These are phyloP conservation scores for Pleurotus ostreatus DNA, from an alignment of 768 basidiomycete species.

Conservation along the genomic window DNA sequence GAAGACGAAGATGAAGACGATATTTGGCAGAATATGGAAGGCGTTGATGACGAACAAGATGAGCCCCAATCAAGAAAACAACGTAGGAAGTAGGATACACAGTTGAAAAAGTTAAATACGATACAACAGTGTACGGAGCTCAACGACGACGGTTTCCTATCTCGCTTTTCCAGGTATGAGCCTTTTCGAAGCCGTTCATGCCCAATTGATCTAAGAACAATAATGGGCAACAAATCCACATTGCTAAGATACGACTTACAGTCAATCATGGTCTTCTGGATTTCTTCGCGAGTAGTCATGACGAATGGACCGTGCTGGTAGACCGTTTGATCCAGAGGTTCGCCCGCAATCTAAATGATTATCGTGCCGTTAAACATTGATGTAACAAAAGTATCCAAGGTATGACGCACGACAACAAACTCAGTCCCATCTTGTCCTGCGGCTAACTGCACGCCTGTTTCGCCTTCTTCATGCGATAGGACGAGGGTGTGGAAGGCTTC, in stretches of 20 bases:
- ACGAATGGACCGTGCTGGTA: conserved; percentile 88
- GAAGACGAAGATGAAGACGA: conserved; percentile 46
- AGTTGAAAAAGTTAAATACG: conserved; percentile 2
- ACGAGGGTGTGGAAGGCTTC: conserved; percentile 78
- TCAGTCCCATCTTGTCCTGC: conserved; percentile 62
- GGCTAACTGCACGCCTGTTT: conserved; percentile 68
- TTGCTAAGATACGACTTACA: conserved; percentile 39
- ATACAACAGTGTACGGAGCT: neutral
- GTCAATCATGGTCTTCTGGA: conserved; percentile 77
- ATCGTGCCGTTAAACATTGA: conserved; percentile 5
- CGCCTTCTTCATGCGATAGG: conserved; percentile 52
- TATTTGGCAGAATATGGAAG: conserved; percentile 66
- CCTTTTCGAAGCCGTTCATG: conserved; percentile 88
- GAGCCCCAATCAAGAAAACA: conserved; percentile 19
- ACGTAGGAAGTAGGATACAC: conserved; percentile 8
- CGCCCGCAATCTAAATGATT: conserved; percentile 62
- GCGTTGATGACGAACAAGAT: conserved; percentile 36
- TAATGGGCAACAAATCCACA: neutral
- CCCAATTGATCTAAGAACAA: conserved; percentile 56
- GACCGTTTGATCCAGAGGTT: conserved; percentile 86
- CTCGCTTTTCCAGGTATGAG: conserved; percentile 80
- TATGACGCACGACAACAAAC: conserved; percentile 58
- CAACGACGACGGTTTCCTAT: conserved; percentile 49
- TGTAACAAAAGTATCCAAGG: no score
- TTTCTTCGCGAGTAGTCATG: conserved; percentile 77